Evolutionary conservation across 495 filamentous ascomycete genomes (phyloP), one percentile per base, ranked within the genome.

Genomic region (Lasiosphaeria hispida): DNA sequence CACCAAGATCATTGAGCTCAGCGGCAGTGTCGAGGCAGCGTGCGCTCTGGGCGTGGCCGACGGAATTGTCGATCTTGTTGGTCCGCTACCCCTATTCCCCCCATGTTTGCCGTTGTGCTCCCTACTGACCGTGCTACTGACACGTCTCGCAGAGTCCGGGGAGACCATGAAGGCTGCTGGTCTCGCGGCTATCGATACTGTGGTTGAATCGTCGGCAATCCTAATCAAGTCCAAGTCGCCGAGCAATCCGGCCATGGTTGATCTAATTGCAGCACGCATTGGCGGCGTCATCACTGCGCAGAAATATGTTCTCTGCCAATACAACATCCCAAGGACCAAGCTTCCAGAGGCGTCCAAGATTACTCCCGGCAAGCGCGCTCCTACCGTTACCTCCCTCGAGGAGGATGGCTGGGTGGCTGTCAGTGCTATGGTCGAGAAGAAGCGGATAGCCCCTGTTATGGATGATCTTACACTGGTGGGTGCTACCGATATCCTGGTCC

Each of bases 101-200:
- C 35, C 18, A 35, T 37, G 11, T 6, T 14, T n/a, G n/a, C n/a
- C n/a, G n/a, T n/a, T n/a, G n/a, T n/a, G n/a, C n/a, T n/a, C n/a
- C n/a, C n/a, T n/a, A n/a, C n/a, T n/a, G n/a, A n/a, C 41, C 30
- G 19, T 58, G 5, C 2, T 10, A 55, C 56, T 58, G 19, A 58
- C n/a, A 15, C 47, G 42, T 10, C 6, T 38, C 34, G 4, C 58
- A 96, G 94, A 98, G 83, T 98, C 94, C 38, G 94, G 94, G 48
- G 92, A 97, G 68, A 98, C 94, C 10, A 98, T 98, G 94, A 91
- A 87, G 66, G 94, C 92, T 2, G 93, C 93, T 36, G 95, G 95
- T n/a, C 80, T 98, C 42, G 95, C 94, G 72, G 84, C 95, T 59
- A 96, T 98, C 67, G 92, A 91, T 60, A 98, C 94, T 2, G 91